These are phyloP conservation scores for Fraxinus latifolia DNA, from an alignment of 305 asterid species.

Conservation along the genomic window DNA sequence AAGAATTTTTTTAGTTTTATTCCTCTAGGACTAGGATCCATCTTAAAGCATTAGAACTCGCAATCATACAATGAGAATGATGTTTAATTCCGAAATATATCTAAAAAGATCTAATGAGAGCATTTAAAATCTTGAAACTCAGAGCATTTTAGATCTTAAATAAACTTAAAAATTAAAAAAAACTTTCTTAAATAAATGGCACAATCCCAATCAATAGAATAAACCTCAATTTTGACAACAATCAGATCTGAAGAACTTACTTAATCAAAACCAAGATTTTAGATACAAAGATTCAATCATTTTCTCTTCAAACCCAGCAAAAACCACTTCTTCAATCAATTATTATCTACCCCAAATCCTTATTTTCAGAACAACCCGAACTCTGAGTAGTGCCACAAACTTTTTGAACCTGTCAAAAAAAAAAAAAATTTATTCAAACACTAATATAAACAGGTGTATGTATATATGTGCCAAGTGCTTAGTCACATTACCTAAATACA, in stretches of 20 bases:
- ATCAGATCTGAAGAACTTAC: constrained; percentile 67
- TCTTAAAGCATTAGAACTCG: constrained; percentile 15
- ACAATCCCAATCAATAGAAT: constrained; percentile 16
- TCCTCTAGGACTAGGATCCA: constrained; percentile 17
- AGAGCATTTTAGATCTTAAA: constrained; percentile 45
- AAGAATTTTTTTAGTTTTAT: not conserved
- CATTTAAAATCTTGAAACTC: constrained; percentile 23
- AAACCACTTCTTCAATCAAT: constrained; percentile 17
- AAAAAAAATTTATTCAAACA: constrained; percentile 3
- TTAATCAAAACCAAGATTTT: constrained; percentile 25
- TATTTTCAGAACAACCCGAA: constrained; percentile 18
- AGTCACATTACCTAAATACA: constrained; percentile 24
- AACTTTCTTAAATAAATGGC: not conserved
- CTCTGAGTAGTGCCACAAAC: constrained; percentile 20
- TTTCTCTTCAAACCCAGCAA: constrained; percentile 28
- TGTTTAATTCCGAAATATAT: not conserved
- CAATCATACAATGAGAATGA: not conserved
- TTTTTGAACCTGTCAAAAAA: constrained; percentile 31
- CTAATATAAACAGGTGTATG: constrained; percentile 11
- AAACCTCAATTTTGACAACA: constrained; percentile 25
- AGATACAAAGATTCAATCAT: constrained; percentile 27
- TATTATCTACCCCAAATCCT: constrained; percentile 8
- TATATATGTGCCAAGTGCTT: constrained; percentile 9
- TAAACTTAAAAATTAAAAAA: constrained; percentile 9
- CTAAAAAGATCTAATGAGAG: not conserved